Evolutionary conservation across 495 filamentous ascomycete species (phyloP).

Genomic region (Halenospora varia): DNA sequence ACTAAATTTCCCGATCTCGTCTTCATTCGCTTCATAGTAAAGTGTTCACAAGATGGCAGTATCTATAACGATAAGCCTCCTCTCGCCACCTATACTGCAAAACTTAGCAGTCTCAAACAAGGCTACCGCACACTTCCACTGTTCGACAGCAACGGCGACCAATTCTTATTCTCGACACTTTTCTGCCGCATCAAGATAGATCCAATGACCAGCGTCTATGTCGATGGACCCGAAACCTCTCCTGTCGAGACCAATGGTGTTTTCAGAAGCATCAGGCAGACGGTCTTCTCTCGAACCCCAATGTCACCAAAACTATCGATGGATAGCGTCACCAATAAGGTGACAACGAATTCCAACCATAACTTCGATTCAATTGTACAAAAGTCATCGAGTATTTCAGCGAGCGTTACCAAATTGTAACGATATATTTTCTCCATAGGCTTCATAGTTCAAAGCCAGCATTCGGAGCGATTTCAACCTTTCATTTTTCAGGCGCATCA

Average conservation of each 20-base stretch:
- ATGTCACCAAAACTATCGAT: conserved; percentile 22
- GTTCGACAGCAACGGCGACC: conserved; percentile 82
- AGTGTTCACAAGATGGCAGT: conserved; percentile 68
- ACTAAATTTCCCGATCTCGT: conserved; percentile 91
- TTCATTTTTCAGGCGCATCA: conserved; percentile 14
- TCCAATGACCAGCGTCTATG: conserved; percentile 48
- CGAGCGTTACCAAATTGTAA: conserved; percentile 9
- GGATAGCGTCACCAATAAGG: conserved; percentile 7
- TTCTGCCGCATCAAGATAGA: conserved; percentile 79
- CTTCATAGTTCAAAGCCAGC: too few species aligned
- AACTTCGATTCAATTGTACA: conserved; percentile 22
- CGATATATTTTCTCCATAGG: conserved; percentile 14
- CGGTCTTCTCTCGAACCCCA: conserved; percentile 40
- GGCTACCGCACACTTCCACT: conserved; percentile 97
- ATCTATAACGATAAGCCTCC: conserved; percentile 60
- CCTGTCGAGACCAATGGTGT: conserved; percentile 41
- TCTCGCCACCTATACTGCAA: conserved; percentile 86
- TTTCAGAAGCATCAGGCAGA: conserved; percentile 43
- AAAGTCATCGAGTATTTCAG: conserved; percentile 18
- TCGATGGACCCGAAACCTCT: conserved; percentile 30
- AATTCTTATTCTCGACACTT: conserved; percentile 89
- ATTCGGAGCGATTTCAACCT: too few species aligned
- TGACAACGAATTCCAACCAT: not conserved
- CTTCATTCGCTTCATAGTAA: conserved; percentile 91
- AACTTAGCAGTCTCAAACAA: conserved; percentile 82